Conservation (phyloP, 2,329 filamentous ascomycete genomes). For the Ascochyta rabiei region DNA sequence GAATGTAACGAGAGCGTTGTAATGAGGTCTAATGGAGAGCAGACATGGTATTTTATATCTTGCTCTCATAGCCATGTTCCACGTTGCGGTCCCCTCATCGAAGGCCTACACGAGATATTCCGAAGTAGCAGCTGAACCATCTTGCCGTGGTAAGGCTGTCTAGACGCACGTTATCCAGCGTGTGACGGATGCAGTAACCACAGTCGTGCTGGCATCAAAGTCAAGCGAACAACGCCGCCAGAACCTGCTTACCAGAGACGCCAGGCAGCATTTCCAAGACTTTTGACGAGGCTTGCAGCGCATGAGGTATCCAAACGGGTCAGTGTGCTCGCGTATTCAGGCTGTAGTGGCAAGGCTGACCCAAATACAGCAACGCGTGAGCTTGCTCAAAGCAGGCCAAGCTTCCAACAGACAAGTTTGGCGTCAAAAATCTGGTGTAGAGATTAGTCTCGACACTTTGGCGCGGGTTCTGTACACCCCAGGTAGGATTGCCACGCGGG, state of each 20-base stretch:
- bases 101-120: neutral
- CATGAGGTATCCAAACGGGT: constrained; percentile 1
- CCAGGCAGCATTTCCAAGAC: constrained; percentile 34
- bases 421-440: neutral
- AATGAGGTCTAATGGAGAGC: neutral
- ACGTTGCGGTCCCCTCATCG: constrained; percentile 2
- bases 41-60: constrained; percentile 15
- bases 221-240: constrained; percentile 8
- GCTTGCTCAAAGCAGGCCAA: constrained; percentile 5
- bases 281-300: constrained; percentile 18
- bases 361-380: constrained; percentile 2
- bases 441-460: constrained; percentile 17
- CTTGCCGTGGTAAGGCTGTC: constrained; percentile 4
- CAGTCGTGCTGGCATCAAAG: neutral
- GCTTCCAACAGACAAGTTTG: constrained; percentile 5
- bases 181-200: constrained; percentile 4
- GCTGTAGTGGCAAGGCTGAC: constrained; percentile 1
- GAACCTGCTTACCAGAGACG: neutral
- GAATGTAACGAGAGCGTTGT: neutral
- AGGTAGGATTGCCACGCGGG: constrained; percentile 3
- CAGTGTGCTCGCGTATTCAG: neutral
- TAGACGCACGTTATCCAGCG: constrained; percentile 2
- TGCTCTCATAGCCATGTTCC: neutral
- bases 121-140: constrained; percentile 1
- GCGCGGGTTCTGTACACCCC: constrained; percentile 8